Percentiles rank a stretch among this genome's conserved stretches.
These are phyloP conservation scores for Anthostomella pinea DNA, from an alignment of 2,329 filamentous ascomycete genomes.

Conservation along the genomic window DNA sequence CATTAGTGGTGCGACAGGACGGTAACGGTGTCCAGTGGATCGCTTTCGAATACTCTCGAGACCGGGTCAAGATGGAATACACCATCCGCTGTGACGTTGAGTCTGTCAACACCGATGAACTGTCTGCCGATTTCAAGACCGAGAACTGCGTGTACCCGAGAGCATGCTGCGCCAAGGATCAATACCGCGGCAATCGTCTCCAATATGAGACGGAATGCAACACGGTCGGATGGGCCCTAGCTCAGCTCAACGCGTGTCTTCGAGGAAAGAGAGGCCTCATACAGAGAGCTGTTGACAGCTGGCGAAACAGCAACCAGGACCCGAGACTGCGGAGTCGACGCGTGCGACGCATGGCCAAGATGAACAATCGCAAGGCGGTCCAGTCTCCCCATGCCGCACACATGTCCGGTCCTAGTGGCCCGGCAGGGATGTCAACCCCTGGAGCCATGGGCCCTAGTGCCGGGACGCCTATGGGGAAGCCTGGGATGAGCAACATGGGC, in stretches of 20 bases:
- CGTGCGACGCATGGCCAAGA: slow-evolving; percentile 93
- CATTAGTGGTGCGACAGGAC: slow-evolving; percentile 89
- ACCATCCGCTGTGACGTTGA: slow-evolving; percentile 97
- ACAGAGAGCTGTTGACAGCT: slow-evolving; percentile 95
- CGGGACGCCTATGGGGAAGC: slow-evolving; percentile 59
- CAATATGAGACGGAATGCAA: slow-evolving; percentile 99
- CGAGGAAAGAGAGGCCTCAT: slow-evolving; percentile 94
- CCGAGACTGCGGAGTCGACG: slow-evolving; percentile 84
- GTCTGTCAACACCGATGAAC: slow-evolving; percentile 85
- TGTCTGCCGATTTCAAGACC: slow-evolving; percentile 87
- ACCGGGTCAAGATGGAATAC: slow-evolving; percentile 99
- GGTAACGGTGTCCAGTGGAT: slow-evolving; percentile 99
- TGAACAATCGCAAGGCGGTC: slow-evolving; percentile 78
- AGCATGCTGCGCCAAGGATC: slow-evolving; percentile 90
- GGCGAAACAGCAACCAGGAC: slow-evolving; percentile 98
- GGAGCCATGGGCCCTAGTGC: slow-evolving; percentile 60
- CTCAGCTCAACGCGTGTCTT: slow-evolving; percentile 85
- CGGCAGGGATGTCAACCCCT: slow-evolving; percentile 62
- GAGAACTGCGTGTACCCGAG: slow-evolving; percentile 98
- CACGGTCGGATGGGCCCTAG: slow-evolving; percentile 97
- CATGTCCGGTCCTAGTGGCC: slow-evolving; percentile 65
- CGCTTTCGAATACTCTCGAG: slow-evolving; percentile 94
- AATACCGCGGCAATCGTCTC: slow-evolving; percentile 92
- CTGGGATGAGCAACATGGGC: slow-evolving; percentile 65
- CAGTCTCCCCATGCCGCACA: slow-evolving; percentile 58